These are phyloP conservation scores for Cystobasidiaceae sp. DNA, from an alignment of 1,284 basidiomycete genomes.

Conservation along the genomic window DNA sequence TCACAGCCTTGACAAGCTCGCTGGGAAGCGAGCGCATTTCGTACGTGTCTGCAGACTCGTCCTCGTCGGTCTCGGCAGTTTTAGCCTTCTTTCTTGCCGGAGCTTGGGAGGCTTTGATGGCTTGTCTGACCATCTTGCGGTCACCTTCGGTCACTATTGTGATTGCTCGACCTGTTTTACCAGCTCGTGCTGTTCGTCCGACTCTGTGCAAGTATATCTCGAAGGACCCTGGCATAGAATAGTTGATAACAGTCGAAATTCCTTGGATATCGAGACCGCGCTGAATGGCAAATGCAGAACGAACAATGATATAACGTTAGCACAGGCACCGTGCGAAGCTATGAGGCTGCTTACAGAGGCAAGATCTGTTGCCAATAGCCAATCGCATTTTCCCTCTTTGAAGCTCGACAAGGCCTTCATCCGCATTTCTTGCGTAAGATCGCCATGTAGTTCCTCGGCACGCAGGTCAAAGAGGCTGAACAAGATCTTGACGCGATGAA, in stretches of 20 bases:
- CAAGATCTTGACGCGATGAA: slow-evolving; percentile 91
- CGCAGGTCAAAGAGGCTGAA: slow-evolving; percentile 83
- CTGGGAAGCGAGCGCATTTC: slow-evolving; percentile 81
- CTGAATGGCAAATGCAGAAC: background rate
- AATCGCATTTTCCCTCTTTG: slow-evolving; percentile 77
- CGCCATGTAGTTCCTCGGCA: slow-evolving; percentile 87
- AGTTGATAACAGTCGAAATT: slow-evolving; percentile 57
- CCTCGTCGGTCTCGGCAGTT: background rate
- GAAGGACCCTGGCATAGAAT: slow-evolving; percentile 91
- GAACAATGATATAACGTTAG: background rate
- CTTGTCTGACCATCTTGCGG: slow-evolving; percentile 92
- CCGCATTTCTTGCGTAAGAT: slow-evolving; percentile 90
- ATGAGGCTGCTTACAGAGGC: slow-evolving; percentile 38
- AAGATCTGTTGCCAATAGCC: slow-evolving; percentile 58
- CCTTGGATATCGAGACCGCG: slow-evolving; percentile 45
- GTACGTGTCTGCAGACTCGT: slow-evolving; percentile 70
- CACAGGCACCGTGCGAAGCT: background rate
- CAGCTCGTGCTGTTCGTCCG: slow-evolving; percentile 92
- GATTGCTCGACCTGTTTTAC: slow-evolving; percentile 83
- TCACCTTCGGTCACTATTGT: slow-evolving; percentile 94
- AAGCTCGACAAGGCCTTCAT: slow-evolving; percentile 78
- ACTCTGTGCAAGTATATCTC: slow-evolving; percentile 95
- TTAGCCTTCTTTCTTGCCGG: background rate
- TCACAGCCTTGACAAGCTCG: slow-evolving; percentile 71
- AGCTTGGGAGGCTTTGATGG: slow-evolving; percentile 60